Percentiles rank a stretch among this genome's conserved stretches.
phyloP scores from a whole-genome alignment of 1,284 basidiomycete species.

The Cronartium quercuum region DNA sequence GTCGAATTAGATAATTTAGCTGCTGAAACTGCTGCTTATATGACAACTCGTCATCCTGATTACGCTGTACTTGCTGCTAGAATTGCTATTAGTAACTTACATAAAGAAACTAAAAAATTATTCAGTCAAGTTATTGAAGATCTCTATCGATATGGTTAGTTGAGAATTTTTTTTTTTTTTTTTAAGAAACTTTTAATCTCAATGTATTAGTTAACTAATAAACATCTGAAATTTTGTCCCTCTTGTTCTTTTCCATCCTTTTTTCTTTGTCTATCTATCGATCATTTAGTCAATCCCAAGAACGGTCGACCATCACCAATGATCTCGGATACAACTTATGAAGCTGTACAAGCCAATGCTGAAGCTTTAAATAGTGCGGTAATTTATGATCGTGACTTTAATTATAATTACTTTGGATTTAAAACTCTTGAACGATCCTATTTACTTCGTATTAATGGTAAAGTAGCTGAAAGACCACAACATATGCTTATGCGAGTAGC shows the following conservation, averaged over 20 bases:
- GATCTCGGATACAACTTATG: slow-evolving; percentile 84
- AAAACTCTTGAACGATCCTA: slow-evolving; percentile 99
- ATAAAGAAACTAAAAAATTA: slow-evolving; percentile 98
- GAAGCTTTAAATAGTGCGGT: slow-evolving; percentile 83
- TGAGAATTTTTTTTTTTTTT: background rate
- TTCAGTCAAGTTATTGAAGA: slow-evolving; percentile 89
- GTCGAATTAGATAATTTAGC: slow-evolving; percentile 82
- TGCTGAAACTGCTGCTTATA: slow-evolving; percentile 92
- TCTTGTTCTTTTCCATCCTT: background rate
- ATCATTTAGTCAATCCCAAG: slow-evolving; percentile 97
- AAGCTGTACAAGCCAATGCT: slow-evolving; percentile 74
- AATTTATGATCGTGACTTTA: slow-evolving; percentile 97
- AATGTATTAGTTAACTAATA: background rate
- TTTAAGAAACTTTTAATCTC: too few species aligned
- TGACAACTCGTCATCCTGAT: slow-evolving; percentile 89
- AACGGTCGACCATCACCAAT: slow-evolving; percentile 75
- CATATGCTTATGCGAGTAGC: slow-evolving; percentile 99
- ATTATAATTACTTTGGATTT: slow-evolving; percentile 93
- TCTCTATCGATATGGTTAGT: slow-evolving; percentile 76
- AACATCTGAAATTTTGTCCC: background rate
- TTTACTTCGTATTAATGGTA: slow-evolving; percentile 85
- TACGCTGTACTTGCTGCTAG: slow-evolving; percentile 97
- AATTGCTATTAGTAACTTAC: slow-evolving; percentile 95
- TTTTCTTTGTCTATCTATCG: too few species aligned
- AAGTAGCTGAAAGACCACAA: slow-evolving; percentile 93